Evolutionary conservation across 306 rosid species (phyloP).

Genomic region (Begonia loranthoides): DNA sequence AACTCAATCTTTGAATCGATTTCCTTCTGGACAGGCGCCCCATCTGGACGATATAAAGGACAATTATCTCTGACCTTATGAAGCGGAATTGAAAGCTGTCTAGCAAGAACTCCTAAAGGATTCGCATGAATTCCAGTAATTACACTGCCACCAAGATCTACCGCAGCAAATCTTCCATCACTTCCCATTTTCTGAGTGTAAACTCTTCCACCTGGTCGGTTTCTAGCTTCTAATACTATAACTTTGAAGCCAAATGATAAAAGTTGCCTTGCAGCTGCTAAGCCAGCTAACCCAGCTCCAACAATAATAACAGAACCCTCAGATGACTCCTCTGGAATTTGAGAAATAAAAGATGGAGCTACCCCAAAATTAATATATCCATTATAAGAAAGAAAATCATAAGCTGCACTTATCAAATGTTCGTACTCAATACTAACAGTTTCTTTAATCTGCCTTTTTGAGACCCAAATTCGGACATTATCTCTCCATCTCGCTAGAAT

Average conservation of each 20-base stretch:
- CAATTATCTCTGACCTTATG: slow-evolving; percentile 87
- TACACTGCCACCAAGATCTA: slow-evolving; percentile 88
- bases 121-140: slow-evolving; percentile 93
- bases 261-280: slow-evolving; percentile 93
- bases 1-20: slow-evolving; percentile 53
- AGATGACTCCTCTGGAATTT: slow-evolving; percentile 39
- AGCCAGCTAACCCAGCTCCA: slow-evolving; percentile 90
- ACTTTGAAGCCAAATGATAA: slow-evolving; percentile 77
- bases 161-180: slow-evolving; percentile 46
- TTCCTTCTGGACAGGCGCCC: slow-evolving; percentile 45
- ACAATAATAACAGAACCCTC: slow-evolving; percentile 65
- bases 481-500: slow-evolving; percentile 78
- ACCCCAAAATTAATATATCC: slow-evolving; percentile 92
- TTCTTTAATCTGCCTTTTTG: slow-evolving; percentile 59
- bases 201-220: slow-evolving; percentile 88
- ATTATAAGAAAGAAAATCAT: slow-evolving; percentile 58
- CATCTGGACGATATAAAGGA: slow-evolving; percentile 78
- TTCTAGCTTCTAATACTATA: slow-evolving; percentile 71
- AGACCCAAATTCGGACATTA: slow-evolving; percentile 66
- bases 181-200: slow-evolving; percentile 75
- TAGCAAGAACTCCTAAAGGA: slow-evolving; percentile 87
- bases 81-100: slow-evolving; percentile 86
- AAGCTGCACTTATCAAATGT: slow-evolving; percentile 67
- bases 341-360: slow-evolving; percentile 42
- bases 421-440: slow-evolving; percentile 63